Conservation (phyloP, 192 early-diverging fungal genomes). For the Coemansia interrupta region DNA sequence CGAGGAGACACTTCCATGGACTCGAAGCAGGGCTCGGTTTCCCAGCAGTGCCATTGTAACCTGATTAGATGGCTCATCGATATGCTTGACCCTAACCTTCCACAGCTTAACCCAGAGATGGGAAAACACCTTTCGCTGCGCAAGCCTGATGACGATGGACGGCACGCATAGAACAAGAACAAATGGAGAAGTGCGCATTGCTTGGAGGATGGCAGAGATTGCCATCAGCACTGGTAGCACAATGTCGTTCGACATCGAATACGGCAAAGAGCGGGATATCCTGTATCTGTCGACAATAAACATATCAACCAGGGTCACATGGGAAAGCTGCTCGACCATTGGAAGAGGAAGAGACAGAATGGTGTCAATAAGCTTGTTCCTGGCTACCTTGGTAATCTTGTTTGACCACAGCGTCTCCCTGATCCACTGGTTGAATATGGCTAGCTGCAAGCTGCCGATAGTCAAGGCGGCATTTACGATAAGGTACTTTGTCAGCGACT, state of each 20-base stretch:
- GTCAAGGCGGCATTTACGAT: conserved; percentile 15
- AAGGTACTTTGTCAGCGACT: conserved; percentile 27
- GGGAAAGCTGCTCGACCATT: conserved; percentile 28
- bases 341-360: conserved; percentile 15
- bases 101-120: background rate
- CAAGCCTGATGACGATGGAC: background rate
- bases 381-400: conserved; percentile 1
- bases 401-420: conserved; percentile 5
- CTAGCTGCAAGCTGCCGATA: conserved; percentile 12
- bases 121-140: background rate
- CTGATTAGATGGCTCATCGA: background rate
- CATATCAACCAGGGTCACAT: background rate
- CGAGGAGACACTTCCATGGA: background rate
- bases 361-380: background rate
- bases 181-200: background rate
- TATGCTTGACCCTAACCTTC: background rate
- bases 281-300: background rate
- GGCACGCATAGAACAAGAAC: background rate
- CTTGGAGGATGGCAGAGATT: background rate
- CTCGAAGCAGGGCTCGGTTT: conserved; percentile 6
- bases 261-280: background rate
- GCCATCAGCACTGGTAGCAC: background rate
- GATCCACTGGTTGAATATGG: background rate
- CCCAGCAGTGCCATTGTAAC: background rate
- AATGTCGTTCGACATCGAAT: background rate